These are phyloP conservation scores for Brettanomyces bruxellensis DNA, from an alignment of 805 yeast species.

Conservation along the genomic window DNA sequence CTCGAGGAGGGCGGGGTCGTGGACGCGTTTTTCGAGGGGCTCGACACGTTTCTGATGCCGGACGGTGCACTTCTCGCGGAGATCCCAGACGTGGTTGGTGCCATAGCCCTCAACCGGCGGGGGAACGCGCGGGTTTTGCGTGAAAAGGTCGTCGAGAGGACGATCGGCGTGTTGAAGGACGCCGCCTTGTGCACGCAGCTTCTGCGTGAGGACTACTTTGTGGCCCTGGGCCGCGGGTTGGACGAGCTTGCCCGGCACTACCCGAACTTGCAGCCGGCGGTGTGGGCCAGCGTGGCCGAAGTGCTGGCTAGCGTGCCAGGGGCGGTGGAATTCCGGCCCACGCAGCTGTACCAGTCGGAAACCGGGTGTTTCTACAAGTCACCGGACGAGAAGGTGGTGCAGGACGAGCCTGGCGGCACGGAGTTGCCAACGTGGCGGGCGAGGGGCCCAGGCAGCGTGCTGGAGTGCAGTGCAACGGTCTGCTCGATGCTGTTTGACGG, in stretches of 20 bases:
- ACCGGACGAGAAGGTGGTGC: slow-evolving; percentile 31
- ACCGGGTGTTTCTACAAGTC: slow-evolving; percentile 31
- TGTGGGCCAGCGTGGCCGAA: slow-evolving; percentile 38
- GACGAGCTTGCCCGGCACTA: slow-evolving; percentile 83
- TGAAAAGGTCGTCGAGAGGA: slow-evolving; percentile 29
- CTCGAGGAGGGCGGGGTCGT: slow-evolving; percentile 71
- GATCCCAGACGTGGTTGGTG: slow-evolving; percentile 71
- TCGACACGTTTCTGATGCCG: slow-evolving; percentile 46
- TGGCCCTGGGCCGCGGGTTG: slow-evolving; percentile 54
- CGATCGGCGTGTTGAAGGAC: slow-evolving; percentile 42
- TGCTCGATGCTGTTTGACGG: slow-evolving; percentile 45
- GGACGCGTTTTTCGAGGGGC: slow-evolving; percentile 51
- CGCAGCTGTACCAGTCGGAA: slow-evolving; percentile 35
- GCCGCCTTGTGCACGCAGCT: slow-evolving; percentile 44
- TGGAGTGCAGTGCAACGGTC: slow-evolving; percentile 43
- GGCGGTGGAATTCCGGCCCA: slow-evolving; percentile 28
- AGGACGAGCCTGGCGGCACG: slow-evolving; percentile 30
- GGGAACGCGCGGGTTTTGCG: slow-evolving; percentile 55
- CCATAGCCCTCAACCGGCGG: slow-evolving; percentile 66
- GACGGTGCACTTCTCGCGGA: slow-evolving; percentile 48
- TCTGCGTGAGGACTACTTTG: slow-evolving; percentile 42
- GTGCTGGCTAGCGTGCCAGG: slow-evolving; percentile 38
- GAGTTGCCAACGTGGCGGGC: slow-evolving; percentile 47
- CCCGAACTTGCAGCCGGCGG: slow-evolving; percentile 55
- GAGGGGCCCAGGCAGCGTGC: slow-evolving; percentile 33